Evolutionary conservation across 2,329 filamentous ascomycete genomes (phyloP), one percentile per base, ranked within the genome.

Genomic region (Thielaviopsis populi): DNA sequence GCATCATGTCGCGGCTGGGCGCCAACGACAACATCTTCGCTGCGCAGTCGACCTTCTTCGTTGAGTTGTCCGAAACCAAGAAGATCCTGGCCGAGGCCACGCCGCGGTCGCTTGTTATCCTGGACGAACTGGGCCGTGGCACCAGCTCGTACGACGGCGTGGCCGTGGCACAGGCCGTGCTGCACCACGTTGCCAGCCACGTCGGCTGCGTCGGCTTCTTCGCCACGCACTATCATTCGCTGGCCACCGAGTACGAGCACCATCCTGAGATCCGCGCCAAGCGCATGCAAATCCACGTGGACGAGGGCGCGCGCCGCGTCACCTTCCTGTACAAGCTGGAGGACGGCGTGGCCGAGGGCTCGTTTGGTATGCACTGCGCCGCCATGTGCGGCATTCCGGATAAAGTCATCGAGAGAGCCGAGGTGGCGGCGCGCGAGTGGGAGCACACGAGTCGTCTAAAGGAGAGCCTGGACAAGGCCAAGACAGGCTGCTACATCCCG

Each of bases 11-110:
- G 10, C 89, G 94, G 56, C 83, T 99, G 0, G 94, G 94, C 10
- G 94, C 94, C 59, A 96, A 97, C 71, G 94, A 99, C 82, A 97
- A 97, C 74, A 99, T 99, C 70, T 97, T 99, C 72, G 94, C 92
- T 1, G 89, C 92, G 0, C 94, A 99, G 74, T 95, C 89, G 15
- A 99, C 94, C 1, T 99, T 99, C 79, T 97, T 99, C 71, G 92
- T 99, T 33, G 94, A 99, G 74, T 78, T 99, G 1, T 91, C 91
- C 0, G 94, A 99, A 73, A 99, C 94, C 0, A 96, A 97, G 78
- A 97, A 97, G 79, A 99, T 99, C 61, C 80, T 99, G 0, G 85
- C 89, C 0, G 94, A 97, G 75, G 94, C 94, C 0, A 96, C 92
- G 0, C 88, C 92, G 0, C 88, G 92, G 11, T 96, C 91, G 0